Base-by-base conservation (phyloP, 2,329 filamentous ascomycete genomes). In the Didymellaceae sp. region DNA sequence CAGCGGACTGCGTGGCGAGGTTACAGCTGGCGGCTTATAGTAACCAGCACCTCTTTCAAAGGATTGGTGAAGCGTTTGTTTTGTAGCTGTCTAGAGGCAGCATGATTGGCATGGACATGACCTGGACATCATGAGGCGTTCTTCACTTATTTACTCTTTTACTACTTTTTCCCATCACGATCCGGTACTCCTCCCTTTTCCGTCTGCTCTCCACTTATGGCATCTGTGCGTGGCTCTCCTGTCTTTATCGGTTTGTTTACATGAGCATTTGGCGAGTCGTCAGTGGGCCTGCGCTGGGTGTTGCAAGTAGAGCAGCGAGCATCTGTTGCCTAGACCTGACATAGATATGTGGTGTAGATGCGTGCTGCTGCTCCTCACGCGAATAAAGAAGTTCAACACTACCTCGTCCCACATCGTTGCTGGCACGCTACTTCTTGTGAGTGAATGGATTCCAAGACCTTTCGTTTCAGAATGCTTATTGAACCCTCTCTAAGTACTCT, bases 1-100 rank as follows among this genome's bases (percentile, higher is more conserved):
- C 1, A 81, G 78, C 59, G 71, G 73, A 4, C 57, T 82, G 63
- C 67, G 79, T 56, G 71, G 79, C 54, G 66, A 77, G 52, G 65
- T 77, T 14, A 61, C 65, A 5, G 69, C 65, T 21, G 63, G 62
- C 2, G 67, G 67, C 16, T 67, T 59, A 66, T 71, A 66, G 70
- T 67, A 61, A 65, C 51, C 62, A 63, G 45, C 60, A 35, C 46
- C 55, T 17, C 55, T 71, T 11, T 49, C 57, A 5, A 65, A 61
- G 31, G 67, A 71, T 55, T 71, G 68, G 67, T 66, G 57, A 60
- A 45, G 37, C 38, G 34, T 47, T 49, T 49, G 41, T 42, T 54
- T 47, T 25, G 17, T 11, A 47, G 34, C 34, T 53, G 50, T 39
- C 25, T 28, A 25, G 25, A 48, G 28, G 46, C 43, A 43, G 40